Base-by-base conservation (phyloP, 2,329 filamentous ascomycete genomes). In the Cadophora gregata region DNA sequence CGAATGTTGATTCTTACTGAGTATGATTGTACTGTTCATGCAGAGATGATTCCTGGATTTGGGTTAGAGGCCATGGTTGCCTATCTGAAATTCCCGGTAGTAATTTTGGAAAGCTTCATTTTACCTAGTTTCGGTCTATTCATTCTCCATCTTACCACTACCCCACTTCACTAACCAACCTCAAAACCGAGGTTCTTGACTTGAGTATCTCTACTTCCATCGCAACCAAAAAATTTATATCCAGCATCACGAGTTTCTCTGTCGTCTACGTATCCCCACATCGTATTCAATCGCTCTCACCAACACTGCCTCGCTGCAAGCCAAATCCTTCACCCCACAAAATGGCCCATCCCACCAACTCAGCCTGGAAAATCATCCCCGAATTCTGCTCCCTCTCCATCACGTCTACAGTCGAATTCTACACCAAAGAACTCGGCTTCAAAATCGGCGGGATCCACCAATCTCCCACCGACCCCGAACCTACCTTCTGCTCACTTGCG, bases 351-450 rank as follows among this genome's bases (percentile, higher is more conserved):
- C 36, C 36, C 19, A 42, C 53, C 29, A 21, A 29, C 19, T 58
- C 53, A 24, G 53, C 53, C n/a, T 58, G 53, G 53, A 58, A 58
- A n/a, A 58, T 58, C 29, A 58, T 58, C 21, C 53, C 53, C 1
- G 24, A 42, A 36, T 58, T 58, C 19, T 19, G 24, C 8, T 36
- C 53, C 21, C 31, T 38, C 21, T 58, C 53, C 4, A 58, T 58
- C 14, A 24, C 53, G 1, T 10, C n/a, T n/a, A 58, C 53, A 8
- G 6, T 58, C 19, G n/a, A 38, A 10, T 62, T 53, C 24, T 62
- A 27, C 31, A 62, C 48, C 31, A 21, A 42, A 31, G 51, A 42
- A 9, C 48, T 62, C 24, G 48, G 59, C 24, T 51, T 62, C 31
- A 6, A 29, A 62, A 27, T n/a, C 24, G 60, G 45, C 14, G 29